Evolutionary conservation across 2,329 filamentous ascomycete species (phyloP).

Genomic region (Dryadomyces quercivorus): DNA sequence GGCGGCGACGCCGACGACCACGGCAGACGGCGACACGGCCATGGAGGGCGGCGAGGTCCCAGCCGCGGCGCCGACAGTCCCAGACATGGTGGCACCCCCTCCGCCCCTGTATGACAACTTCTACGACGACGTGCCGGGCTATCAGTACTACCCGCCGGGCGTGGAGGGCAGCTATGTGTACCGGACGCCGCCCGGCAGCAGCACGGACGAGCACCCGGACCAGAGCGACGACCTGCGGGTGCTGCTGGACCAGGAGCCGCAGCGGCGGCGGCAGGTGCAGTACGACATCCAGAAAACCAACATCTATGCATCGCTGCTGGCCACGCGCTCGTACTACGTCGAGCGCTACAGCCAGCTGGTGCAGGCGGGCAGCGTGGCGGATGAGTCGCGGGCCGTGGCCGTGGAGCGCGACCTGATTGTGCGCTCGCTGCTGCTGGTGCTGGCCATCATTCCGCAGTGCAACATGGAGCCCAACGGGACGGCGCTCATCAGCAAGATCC

Average conservation of each 20-base stretch:
- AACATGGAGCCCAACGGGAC: slow-evolving; percentile 65
- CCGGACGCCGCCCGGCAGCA: slow-evolving; percentile 8
- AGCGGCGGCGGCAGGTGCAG: slow-evolving; percentile 48
- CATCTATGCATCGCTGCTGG: slow-evolving; percentile 70
- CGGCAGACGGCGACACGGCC: neutral
- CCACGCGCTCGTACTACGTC: slow-evolving; percentile 72
- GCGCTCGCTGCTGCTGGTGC: slow-evolving; percentile 61
- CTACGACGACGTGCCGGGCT: slow-evolving; percentile 31
- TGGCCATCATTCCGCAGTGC: slow-evolving; percentile 68
- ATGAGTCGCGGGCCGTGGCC: slow-evolving; percentile 27
- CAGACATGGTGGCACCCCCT: too few relatives aligned
- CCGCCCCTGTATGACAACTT: slow-evolving; percentile 17
- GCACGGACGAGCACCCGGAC: slow-evolving; percentile 17
- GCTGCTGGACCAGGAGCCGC: slow-evolving; percentile 34
- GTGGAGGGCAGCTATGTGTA: slow-evolving; percentile 11
- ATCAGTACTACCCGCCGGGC: slow-evolving; percentile 39
- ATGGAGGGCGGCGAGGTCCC: neutral
- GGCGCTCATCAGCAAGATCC: slow-evolving; percentile 70
- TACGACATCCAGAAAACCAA: slow-evolving; percentile 90
- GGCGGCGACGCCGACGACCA: slow-evolving; percentile 9
- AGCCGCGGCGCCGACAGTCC: too few relatives aligned
- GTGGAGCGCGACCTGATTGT: slow-evolving; percentile 76
- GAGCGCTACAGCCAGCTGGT: slow-evolving; percentile 74
- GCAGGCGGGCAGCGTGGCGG: slow-evolving; percentile 27
- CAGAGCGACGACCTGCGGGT: slow-evolving; percentile 35